A percentile compares a stretch with the other conserved stretches of the same genome.
These are phyloP conservation scores for Solanum clarkiae DNA, from an alignment of 257 asterid genomes.

Conservation along the genomic window DNA sequence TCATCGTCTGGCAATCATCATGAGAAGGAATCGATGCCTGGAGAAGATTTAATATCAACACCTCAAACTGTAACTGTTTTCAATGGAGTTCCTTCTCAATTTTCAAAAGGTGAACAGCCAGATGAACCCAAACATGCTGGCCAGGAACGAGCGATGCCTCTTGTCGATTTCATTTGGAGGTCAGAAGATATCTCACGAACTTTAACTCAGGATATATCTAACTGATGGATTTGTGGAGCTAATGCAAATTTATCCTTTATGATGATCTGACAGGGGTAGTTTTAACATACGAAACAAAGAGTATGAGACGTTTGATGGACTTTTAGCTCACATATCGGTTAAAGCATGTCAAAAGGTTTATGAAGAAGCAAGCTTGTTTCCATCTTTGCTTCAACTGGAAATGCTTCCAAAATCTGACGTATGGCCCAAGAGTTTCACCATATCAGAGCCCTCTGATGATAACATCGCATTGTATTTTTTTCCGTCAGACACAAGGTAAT, in stretches of 20 bases:
- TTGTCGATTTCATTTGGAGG: slow-evolving; percentile 55
- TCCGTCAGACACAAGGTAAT: slow-evolving; percentile 40
- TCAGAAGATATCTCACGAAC: slow-evolving; percentile 13
- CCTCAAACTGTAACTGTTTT: not conserved
- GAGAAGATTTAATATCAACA: not conserved
- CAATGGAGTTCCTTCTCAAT: not conserved
- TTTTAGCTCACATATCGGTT: slow-evolving; percentile 47
- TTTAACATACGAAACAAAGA: slow-evolving; percentile 29
- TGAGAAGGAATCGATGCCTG: not conserved
- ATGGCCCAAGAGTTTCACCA: slow-evolving; percentile 68
- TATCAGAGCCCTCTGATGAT: slow-evolving; percentile 31
- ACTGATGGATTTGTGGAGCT: not conserved
- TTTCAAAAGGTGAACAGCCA: not conserved
- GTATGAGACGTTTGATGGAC: slow-evolving; percentile 19
- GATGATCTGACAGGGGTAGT: slow-evolving; percentile 39
- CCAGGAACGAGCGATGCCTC: slow-evolving; percentile 24
- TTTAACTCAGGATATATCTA: not conserved
- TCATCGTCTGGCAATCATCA: not conserved
- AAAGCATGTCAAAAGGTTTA: slow-evolving; percentile 40
- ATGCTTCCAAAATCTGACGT: slow-evolving; percentile 43
- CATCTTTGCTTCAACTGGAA: slow-evolving; percentile 42
- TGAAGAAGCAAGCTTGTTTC: slow-evolving; percentile 29
- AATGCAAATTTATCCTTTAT: not conserved
- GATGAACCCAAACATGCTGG: not conserved
- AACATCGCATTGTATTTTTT: slow-evolving; percentile 74